phyloP scores from a whole-genome alignment of 192 early-diverging fungal genomes.

The Haplosporangium gracile region DNA sequence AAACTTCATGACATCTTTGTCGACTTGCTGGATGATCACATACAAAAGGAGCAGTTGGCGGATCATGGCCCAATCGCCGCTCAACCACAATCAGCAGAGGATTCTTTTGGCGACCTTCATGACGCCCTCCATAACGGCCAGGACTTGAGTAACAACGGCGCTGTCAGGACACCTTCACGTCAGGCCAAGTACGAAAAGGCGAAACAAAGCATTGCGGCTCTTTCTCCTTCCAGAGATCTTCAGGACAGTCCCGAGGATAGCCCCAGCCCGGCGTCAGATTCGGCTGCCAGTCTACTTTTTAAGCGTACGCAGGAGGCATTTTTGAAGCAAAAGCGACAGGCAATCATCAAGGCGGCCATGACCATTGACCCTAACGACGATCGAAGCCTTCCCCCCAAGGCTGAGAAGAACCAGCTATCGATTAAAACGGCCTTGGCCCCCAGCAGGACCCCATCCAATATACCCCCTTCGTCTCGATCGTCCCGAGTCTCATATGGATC shows the following conservation, averaged over 20 bases:
- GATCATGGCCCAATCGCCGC: constrained; percentile 9
- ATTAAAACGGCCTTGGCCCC: neutral
- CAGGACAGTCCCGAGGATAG: neutral
- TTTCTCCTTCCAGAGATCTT: constrained; percentile 12
- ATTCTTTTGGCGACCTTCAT: constrained; percentile 34
- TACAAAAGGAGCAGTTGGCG: constrained; percentile 11
- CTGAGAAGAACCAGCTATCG: neutral
- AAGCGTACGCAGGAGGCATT: constrained; percentile 32
- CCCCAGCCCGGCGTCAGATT: neutral
- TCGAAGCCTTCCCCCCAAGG: constrained; percentile 15
- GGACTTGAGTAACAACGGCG: constrained; percentile 9
- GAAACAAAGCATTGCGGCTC: constrained; percentile 21
- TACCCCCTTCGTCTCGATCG: constrained; percentile 19
- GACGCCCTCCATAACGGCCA: constrained; percentile 28
- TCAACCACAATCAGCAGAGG: constrained; percentile 10
- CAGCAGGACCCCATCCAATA: constrained; percentile 4
- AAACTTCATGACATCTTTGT: constrained; percentile 40
- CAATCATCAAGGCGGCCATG: constrained; percentile 22
- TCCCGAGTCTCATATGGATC: constrained; percentile 33
- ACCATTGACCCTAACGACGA: constrained; percentile 30
- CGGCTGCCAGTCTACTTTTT: neutral
- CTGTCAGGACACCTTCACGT: constrained; percentile 3
- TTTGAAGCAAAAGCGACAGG: constrained; percentile 9
- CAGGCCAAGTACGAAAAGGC: constrained; percentile 31
- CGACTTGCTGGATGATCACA: constrained; percentile 21